Evolutionary conservation across 495 filamentous ascomycete genomes (phyloP), one percentile per base, ranked within the genome.

Genomic region (Podospora appendiculata): DNA sequence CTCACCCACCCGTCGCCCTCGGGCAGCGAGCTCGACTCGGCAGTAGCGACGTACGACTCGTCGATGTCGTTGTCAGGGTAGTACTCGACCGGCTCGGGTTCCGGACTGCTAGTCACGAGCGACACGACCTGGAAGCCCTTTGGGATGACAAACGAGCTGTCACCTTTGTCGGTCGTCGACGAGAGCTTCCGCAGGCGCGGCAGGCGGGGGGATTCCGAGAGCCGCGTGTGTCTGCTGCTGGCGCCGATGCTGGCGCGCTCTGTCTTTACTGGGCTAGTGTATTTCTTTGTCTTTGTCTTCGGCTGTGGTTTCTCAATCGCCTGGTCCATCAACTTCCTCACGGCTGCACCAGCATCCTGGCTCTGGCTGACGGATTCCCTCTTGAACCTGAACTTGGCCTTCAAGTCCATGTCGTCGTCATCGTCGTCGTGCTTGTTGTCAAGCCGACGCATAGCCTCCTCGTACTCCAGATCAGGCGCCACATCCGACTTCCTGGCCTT

Each of bases 21-120:
- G 8, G 65, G 70, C 51, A 72, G 11, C 25, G 25, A 25, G 41
- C 39, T 16, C 8, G 52, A 19, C 8, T 63, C 57, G 57, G 25
- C 2, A 25, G 25, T 25, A 25, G 25, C 25, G 25, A 25, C 38
- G 48, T 73, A 73, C 0, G 64, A 72, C 25, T 59, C 63, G 45
- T 73, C 72, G 32, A 70, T 55, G n/a, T 62, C 63, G 7, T 74
- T 71, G 5, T 74, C 72, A 5, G 71, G 69, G 49, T 74, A 73
- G 43, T 73, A 32, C 35, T 76, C 72, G 8, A 48, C 56, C 13
- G 63, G 52, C 32, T 52, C 64, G 1, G 71, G 60, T 50, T 74
- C 71, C 0, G 68, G 63, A 52, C 72, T 62, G 49, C 60, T 70
- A 1, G 65, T 61, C 32, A 70, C 54, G 6, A 77, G 53, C 13